A percentile compares a stretch with the other conserved stretches of the same genome.
These are phyloP conservation scores for Mycosarcoma maydis DNA, from an alignment of 1,284 basidiomycete species.

Conservation along the genomic window DNA sequence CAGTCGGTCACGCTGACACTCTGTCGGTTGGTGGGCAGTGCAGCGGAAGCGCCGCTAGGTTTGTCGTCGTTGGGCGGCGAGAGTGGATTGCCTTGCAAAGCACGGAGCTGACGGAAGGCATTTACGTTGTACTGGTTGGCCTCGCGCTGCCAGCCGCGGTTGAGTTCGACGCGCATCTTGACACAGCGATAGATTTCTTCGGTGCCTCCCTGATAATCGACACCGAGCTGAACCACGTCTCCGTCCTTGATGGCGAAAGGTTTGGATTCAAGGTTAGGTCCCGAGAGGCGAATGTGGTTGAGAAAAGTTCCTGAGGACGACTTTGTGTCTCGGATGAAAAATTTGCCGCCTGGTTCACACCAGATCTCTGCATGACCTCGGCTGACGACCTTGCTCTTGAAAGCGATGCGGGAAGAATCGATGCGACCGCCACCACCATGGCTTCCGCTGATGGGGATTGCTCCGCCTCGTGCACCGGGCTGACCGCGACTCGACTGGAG, in stretches of 20 bases:
- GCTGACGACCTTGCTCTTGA: conserved; percentile 95
- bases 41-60: conserved; percentile 14
- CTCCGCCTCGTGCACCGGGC: conserved; percentile 45
- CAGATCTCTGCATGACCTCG: conserved; percentile 94
- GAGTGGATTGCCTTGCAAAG: conserved; percentile 71
- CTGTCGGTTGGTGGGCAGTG: conserved; percentile 52
- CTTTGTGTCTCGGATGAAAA: conserved; percentile 91
- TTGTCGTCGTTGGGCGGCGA: conserved; percentile 27
- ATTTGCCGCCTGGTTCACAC: conserved; percentile 75
- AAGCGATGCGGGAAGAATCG: conserved; percentile 73
- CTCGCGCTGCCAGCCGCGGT: conserved; percentile 83
- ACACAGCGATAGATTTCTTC: conserved; percentile 98
- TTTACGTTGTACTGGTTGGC: conserved; percentile 92
- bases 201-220: conserved; percentile 96
- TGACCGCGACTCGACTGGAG: conserved; percentile 25
- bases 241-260: conserved; percentile 88
- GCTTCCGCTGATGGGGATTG: conserved; percentile 49
- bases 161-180: conserved; percentile 89
- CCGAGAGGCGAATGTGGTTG: conserved; percentile 88
- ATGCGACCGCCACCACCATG: conserved; percentile 71
- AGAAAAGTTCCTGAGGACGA: conserved; percentile 92
- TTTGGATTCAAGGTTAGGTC: conserved; percentile 79
- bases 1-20: conserved; percentile 63
- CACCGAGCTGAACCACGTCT: conserved; percentile 92
- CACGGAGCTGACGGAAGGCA: conserved; percentile 81